These are phyloP conservation scores for Coemansia sp. DNA, from an alignment of 192 early-diverging fungal genomes.

Conservation along the genomic window DNA sequence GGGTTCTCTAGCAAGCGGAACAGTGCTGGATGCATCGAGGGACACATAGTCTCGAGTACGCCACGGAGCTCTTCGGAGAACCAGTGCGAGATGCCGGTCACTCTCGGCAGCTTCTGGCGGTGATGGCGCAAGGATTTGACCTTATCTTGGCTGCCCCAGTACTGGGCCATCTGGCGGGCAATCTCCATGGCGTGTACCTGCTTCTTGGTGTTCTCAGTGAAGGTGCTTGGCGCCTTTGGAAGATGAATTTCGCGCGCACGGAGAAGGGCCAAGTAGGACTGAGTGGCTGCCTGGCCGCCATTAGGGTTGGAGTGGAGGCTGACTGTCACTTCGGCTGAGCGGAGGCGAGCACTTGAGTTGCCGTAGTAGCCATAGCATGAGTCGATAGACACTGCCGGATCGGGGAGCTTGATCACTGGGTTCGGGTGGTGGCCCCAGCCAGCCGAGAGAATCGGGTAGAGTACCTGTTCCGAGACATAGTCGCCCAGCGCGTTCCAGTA, in stretches of 20 bases:
- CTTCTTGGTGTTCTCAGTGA: conserved; percentile 49
- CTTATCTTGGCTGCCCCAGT: conserved; percentile 49
- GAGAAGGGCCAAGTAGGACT: conserved; percentile 30
- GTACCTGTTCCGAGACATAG: conserved; percentile 52
- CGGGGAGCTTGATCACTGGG: conserved; percentile 34
- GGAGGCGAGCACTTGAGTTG: conserved; percentile 8
- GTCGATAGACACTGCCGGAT: conserved; percentile 34
- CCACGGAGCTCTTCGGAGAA: conserved; percentile 54
- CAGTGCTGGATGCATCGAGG: conserved; percentile 44
- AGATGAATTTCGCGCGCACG: conserved; percentile 24
- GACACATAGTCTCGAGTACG: conserved; percentile 50
- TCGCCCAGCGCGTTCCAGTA: conserved; percentile 56
- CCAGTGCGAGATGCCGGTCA: conserved; percentile 52
- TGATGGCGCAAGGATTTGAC: conserved; percentile 42
- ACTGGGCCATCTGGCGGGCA: conserved; percentile 55
- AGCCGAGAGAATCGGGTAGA: conserved; percentile 44
- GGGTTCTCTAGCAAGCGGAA: conserved; percentile 53
- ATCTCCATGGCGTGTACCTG: conserved; percentile 55
- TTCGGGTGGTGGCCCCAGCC: conserved; percentile 39
- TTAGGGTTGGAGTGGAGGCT: conserved; percentile 23
- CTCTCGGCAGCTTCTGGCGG: conserved; percentile 47
- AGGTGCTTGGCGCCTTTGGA: conserved; percentile 35
- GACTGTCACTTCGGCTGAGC: conserved; percentile 28
- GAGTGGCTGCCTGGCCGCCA: conserved; percentile 5
- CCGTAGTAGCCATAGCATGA: conserved; percentile 17